Conservation (phyloP, 768 basidiomycete genomes). For the Trametes maxima region DNA sequence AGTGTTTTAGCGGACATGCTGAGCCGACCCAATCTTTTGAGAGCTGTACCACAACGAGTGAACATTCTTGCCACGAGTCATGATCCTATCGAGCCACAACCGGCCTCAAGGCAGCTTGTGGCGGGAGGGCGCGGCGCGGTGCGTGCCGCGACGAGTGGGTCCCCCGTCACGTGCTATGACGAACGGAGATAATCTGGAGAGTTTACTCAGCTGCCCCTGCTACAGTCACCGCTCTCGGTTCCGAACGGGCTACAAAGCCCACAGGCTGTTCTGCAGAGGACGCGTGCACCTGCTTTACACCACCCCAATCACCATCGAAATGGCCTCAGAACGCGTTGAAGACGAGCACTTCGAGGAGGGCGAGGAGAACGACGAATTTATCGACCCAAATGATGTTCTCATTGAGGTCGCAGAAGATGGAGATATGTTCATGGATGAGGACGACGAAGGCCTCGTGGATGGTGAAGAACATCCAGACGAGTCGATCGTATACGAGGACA, state of each 20-base stretch:
- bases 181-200: background rate
- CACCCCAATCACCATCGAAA: constrained; percentile 1
- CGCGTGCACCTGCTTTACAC: background rate
- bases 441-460: constrained; percentile 39
- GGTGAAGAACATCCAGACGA: constrained; percentile 32
- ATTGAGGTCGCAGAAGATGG: constrained; percentile 67
- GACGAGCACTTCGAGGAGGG: constrained; percentile 46
- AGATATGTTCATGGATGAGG: constrained; percentile 74
- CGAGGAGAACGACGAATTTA: constrained; percentile 61
- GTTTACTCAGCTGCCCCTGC: constrained; percentile 16
- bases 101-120: background rate
- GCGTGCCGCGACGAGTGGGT: background rate
- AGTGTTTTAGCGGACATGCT: background rate
- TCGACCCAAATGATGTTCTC: constrained; percentile 65
- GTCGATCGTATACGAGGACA: constrained; percentile 49
- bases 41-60: background rate
- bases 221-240: constrained; percentile 1
- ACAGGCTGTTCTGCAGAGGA: background rate
- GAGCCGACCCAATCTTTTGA: background rate
- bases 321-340: constrained; percentile 40
- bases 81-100: background rate
- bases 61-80: background rate
- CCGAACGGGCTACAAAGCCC: background rate
- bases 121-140: background rate
- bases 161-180: background rate